Base-by-base conservation (phyloP, 495 filamentous ascomycete species). In the Apiosordaria backusii region DNA sequence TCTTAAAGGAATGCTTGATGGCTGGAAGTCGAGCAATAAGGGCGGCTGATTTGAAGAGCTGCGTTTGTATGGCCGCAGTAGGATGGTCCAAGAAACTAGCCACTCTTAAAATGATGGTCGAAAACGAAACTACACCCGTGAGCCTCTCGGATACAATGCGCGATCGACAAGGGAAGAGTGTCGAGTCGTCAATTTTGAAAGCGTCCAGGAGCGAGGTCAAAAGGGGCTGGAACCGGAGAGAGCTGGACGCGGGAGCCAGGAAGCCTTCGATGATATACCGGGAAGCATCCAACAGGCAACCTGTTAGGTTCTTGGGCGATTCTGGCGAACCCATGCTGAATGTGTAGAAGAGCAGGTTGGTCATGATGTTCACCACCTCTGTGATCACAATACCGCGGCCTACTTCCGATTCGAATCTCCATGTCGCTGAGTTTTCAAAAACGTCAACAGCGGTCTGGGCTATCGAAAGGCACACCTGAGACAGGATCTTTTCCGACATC, bases 21-120 rank as follows among this genome's bases (percentile, higher is more conserved):
- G 88, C 92, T 74, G 91, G 95, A 21, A 97, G 78, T 55, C 90
- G 88, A 29, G 91, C 89, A 45, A 97, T 74, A 52, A 92, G 79
- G 1, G 90, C 88, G 1, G 88, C 84, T 7, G 85, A 84, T 70
- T 92, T 89, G 79, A 96, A 96, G 10, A 98, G 76, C 65, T 92
- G 89, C 21, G 84, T 83, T 72, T 96, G 90, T 4, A 98, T 81
- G 26, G 86, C 80, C 27, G 86, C 86, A 18, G 82, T 82, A 18
- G 87, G 78, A 59, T 78, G 78, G 22, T 85, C 84, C 60, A 90
- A 77, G 25, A 91, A 82, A 57, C 84, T 87, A 27, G 90, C 86
- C 61, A 91, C 83, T 65, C 87, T 84, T 5, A 96, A 76, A 27
- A 96, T 78, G 55, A 83, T 88, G 27, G 85, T 88, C 1, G 87